phyloP scores from a whole-genome alignment of 768 basidiomycete species.

The Mycena belliarum region DNA sequence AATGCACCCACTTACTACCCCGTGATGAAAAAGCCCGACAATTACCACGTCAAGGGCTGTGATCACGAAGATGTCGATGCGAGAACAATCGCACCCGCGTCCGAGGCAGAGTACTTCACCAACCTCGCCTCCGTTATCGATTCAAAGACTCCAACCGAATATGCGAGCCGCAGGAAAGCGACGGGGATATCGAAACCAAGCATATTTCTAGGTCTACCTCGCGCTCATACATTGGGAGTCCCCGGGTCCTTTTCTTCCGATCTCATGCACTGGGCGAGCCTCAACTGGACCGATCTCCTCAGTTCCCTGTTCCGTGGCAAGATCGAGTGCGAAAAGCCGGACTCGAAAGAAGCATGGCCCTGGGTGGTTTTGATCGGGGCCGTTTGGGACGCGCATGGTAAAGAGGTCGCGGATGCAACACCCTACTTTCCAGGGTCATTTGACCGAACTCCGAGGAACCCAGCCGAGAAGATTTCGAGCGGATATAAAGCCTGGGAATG shows the following conservation, averaged over 20 bases:
- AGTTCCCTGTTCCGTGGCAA: conserved; percentile 26
- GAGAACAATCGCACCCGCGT: neutral
- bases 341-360: conserved; percentile 21
- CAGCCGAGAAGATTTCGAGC: conserved; percentile 28
- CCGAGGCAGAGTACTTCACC: conserved; percentile 11
- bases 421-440: conserved; percentile 26
- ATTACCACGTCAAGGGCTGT: conserved; percentile 25
- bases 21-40: conserved; percentile 26
- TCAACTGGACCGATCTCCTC: conserved; percentile 29
- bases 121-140: conserved; percentile 21
- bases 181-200: conserved; percentile 34
- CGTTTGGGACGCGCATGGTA: conserved; percentile 27
- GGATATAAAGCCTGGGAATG: conserved; percentile 31
- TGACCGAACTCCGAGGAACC: conserved; percentile 29
- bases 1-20: conserved; percentile 34
- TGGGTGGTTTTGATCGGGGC: conserved; percentile 23
- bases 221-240: conserved; percentile 17
- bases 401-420: conserved; percentile 17
- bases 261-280: conserved; percentile 30
- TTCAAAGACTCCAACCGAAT: conserved; percentile 28
- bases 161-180: conserved; percentile 23
- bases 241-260: conserved; percentile 30
- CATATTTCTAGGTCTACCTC: conserved; percentile 28
- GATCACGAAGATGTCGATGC: conserved; percentile 32
- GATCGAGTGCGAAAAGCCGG: conserved; percentile 21